phyloP scores from a whole-genome alignment of 768 basidiomycete species.

The Phylloporus sp. region DNA sequence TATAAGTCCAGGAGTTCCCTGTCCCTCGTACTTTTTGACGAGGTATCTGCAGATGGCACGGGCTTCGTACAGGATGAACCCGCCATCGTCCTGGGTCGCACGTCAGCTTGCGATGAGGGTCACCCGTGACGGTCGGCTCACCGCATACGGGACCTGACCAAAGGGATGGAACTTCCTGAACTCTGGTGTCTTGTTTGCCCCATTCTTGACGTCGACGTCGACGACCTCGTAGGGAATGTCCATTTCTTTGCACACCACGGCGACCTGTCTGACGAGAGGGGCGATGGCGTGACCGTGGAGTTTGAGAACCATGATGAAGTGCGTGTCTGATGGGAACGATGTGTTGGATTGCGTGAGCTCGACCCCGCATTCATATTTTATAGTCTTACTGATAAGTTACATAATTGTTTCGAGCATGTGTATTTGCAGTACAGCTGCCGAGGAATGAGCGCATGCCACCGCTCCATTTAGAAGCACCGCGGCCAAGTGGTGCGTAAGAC shows the following conservation, averaged over 20 bases:
- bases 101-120: background rate
- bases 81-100: slow-evolving; percentile 26
- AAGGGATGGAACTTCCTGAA: slow-evolving; percentile 33
- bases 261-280: slow-evolving; percentile 39
- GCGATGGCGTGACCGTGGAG: slow-evolving; percentile 37
- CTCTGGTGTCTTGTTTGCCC: slow-evolving; percentile 31
- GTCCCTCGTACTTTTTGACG: slow-evolving; percentile 21
- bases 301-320: slow-evolving; percentile 38
- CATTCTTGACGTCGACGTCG: slow-evolving; percentile 29
- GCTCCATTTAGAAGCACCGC: too few species aligned
- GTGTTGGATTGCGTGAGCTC: too few species aligned
- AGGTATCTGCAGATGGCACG: slow-evolving; percentile 32
- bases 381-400: too few species aligned
- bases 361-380: background rate
- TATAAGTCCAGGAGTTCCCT: slow-evolving; percentile 20
- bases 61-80: slow-evolving; percentile 26
- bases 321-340: too few species aligned
- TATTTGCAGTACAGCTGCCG: too few species aligned
- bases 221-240: slow-evolving; percentile 36
- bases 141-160: slow-evolving; percentile 35
- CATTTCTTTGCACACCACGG: slow-evolving; percentile 36
- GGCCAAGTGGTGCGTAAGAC: too few species aligned
- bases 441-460: too few species aligned
- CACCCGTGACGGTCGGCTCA: background rate
- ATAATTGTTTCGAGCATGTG: too few species aligned